Percentiles rank a stretch among this genome's conserved stretches.
These are phyloP conservation scores for Vanilla planifolia DNA, from an alignment of 106 monocot genomes.

Conservation along the genomic window DNA sequence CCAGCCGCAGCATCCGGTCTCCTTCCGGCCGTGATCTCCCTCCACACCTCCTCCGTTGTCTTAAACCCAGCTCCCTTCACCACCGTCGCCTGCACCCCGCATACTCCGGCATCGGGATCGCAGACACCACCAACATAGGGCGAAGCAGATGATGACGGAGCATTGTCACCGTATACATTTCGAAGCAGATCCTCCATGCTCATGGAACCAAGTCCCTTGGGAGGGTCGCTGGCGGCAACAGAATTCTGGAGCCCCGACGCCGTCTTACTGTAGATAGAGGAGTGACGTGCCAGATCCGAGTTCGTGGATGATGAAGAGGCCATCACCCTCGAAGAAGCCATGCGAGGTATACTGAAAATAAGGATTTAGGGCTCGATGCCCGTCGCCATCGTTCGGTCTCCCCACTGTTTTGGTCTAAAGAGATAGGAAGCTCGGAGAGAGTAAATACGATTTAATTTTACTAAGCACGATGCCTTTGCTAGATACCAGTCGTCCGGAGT, in stretches of 20 bases:
- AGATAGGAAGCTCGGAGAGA: too few species aligned
- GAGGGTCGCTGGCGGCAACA: conserved; percentile 3
- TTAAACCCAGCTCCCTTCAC: not conserved
- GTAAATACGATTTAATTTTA: too few species aligned
- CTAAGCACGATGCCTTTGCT: too few species aligned
- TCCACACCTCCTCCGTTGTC: conserved; percentile 10
- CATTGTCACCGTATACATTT: conserved; percentile 22
- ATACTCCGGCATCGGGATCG: not conserved
- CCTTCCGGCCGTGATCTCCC: conserved; percentile 9
- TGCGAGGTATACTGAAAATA: not conserved
- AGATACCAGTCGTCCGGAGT: too few species aligned
- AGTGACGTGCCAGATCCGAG: conserved; percentile 19
- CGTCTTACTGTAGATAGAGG: conserved; percentile 12
- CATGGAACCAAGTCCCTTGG: conserved; percentile 40
- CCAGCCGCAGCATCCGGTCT: not conserved
- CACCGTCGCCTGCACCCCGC: conserved; percentile 1
- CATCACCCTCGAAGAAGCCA: conserved; percentile 49
- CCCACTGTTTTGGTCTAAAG: too few species aligned
- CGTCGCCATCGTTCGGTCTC: too few species aligned
- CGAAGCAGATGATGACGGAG: not conserved
- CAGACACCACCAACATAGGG: not conserved
- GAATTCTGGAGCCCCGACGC: conserved; percentile 19
- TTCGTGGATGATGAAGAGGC: conserved; percentile 35
- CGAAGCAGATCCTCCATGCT: conserved; percentile 52
- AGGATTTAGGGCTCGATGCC: too few species aligned